Evolutionary conservation across 2,329 filamentous ascomycete species (phyloP).

Genomic region (Trichoderma citrinoviride): DNA sequence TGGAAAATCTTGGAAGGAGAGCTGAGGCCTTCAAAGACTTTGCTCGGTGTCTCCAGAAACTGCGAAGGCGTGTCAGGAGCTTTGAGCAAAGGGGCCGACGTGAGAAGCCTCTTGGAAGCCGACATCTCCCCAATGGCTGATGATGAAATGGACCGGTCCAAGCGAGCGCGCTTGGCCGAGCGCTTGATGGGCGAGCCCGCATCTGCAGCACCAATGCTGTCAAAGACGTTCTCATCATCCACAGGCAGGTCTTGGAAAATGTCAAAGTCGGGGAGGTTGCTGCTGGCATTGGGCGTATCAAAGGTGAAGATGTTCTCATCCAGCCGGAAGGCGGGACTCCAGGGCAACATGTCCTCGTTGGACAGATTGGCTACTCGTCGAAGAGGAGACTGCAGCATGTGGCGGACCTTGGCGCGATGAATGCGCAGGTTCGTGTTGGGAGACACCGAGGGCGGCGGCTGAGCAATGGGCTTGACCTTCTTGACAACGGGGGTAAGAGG

Average conservation of each 20-base stretch:
- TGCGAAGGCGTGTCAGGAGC: slow-evolving; percentile 41
- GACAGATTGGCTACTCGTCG: slow-evolving; percentile 42
- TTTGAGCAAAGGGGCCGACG: slow-evolving; percentile 52
- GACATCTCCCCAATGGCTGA: slow-evolving; percentile 60
- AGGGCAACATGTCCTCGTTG: slow-evolving; percentile 51
- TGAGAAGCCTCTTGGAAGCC: slow-evolving; percentile 49
- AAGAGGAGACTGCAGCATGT: slow-evolving; percentile 77
- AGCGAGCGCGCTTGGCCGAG: slow-evolving; percentile 55
- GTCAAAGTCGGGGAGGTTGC: slow-evolving; percentile 57
- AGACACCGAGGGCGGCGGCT: slow-evolving; percentile 71
- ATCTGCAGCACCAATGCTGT: slow-evolving; percentile 47
- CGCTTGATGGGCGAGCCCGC: slow-evolving; percentile 67
- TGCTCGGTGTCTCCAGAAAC: slow-evolving; percentile 56
- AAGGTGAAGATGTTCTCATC: slow-evolving; percentile 55
- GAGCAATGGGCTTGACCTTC: slow-evolving; percentile 66
- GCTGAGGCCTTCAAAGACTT: slow-evolving; percentile 52
- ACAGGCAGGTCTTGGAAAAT: slow-evolving; percentile 52
- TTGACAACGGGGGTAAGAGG: slow-evolving; percentile 83
- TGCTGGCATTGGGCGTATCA: slow-evolving; percentile 45
- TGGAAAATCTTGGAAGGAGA: slow-evolving; percentile 55
- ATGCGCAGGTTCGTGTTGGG: slow-evolving; percentile 89
- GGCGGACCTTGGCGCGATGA: slow-evolving; percentile 78
- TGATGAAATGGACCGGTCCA: slow-evolving; percentile 62
- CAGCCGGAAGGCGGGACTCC: slow-evolving; percentile 66
- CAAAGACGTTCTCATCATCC: slow-evolving; percentile 33